These are phyloP conservation scores for Pichia californica DNA, from an alignment of 805 yeast genomes.

Conservation along the genomic window DNA sequence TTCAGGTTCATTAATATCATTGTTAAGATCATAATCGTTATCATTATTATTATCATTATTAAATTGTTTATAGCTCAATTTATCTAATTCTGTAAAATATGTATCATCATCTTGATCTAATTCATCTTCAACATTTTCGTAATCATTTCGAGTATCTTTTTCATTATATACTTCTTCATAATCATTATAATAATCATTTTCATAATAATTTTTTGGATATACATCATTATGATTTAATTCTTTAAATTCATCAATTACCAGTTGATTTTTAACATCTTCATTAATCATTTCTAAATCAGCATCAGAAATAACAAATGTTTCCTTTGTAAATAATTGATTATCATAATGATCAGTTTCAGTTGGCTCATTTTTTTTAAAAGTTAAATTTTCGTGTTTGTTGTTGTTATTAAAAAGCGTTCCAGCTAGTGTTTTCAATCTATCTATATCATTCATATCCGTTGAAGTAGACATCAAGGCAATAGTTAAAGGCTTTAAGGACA, in stretches of 20 bases:
- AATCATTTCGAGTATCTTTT: too few relatives aligned
- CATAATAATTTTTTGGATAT: not conserved
- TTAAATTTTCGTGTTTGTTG: too few relatives aligned
- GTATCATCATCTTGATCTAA: not conserved
- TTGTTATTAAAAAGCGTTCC: not conserved
- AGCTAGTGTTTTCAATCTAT: not conserved
- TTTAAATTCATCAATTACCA: not conserved
- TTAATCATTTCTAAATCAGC: constrained; percentile 3
- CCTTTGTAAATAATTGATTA: constrained; percentile 1
- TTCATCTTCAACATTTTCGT: constrained; percentile 1
- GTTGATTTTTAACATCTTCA: constrained; percentile 1
- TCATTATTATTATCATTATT: too few relatives aligned
- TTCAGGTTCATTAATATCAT: not conserved
- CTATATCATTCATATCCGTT: too few relatives aligned
- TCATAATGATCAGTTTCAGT: not conserved
- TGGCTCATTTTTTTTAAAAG: not conserved
- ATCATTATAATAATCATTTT: not conserved
- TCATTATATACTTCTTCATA: too few relatives aligned
- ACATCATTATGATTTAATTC: not conserved
- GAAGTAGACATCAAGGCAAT: too few relatives aligned
- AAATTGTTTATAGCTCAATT: not conserved
- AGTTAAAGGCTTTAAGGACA: too few relatives aligned
- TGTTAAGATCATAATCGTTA: too few relatives aligned
- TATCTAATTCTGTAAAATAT: constrained; percentile 10
- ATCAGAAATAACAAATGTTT: constrained; percentile 4